Base-by-base conservation (phyloP, 768 basidiomycete genomes). In the Tubosaeta brunneosetosa region DNA sequence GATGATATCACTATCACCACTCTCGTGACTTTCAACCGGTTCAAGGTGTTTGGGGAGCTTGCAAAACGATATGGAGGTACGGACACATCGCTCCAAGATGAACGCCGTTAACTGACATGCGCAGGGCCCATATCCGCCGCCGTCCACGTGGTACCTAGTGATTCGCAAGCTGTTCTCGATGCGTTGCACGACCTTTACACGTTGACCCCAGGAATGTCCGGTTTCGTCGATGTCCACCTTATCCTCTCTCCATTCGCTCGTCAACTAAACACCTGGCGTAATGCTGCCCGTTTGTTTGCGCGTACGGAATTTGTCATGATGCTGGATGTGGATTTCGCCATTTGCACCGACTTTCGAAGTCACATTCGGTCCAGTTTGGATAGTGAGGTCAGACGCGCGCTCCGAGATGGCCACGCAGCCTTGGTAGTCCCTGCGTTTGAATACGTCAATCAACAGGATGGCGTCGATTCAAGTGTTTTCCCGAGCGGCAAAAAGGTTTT, bases 221-320 rank as follows among this genome's bases (percentile, higher is more conserved):
- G 68, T 26, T 83, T 79, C 60, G 88, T 93, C 46, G 92, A 94
- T 65, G 82, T 94, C 12, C 92, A 94, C 63, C 82, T 94, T 47
- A 85, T 94, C 29, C 74, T 93, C 57, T 89, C 91, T 60, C 77
- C 81, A 3, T 88, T 86, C 57, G 85, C 86, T 55, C 81, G 91
- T 6, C 88, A 92, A 65, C 86, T 94, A 75, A 94, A 94, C 68
- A 83, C 88, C 22, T 94, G 91, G 88, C 79, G 92, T 32, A 94
- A 94, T 66, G 80, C 84, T 40, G 92, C 91, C 3, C 82, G 92
- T 38, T 73, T 91, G 47, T 90, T 91, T 61, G 85, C 91, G 4
- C 80, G 89, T 13, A 92, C 92, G 8, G 81, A 87, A 57, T 90
- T 82, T 59, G 80, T 93, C 52, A 88, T 94, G 84, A 88, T 93